Evolutionary conservation across 352 stramenopile genomes (phyloP).

Genomic region (Blastocystis sp.): DNA sequence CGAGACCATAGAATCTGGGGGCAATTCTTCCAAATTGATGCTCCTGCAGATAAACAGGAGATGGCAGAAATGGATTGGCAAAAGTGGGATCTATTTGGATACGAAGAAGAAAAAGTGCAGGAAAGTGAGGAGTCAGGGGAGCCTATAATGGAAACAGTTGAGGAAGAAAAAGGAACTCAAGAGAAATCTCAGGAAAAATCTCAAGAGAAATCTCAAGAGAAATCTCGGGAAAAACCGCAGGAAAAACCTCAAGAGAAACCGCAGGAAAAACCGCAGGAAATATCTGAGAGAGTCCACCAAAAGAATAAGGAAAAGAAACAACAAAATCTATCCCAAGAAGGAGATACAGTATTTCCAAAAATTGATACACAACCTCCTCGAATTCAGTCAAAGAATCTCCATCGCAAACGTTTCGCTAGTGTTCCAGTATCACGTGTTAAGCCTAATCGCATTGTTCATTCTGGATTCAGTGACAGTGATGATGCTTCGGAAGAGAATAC

Average conservation of each 20-base stretch:
- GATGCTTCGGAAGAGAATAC: background rate
- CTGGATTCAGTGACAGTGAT: background rate
- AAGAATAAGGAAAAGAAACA: no score
- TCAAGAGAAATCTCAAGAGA: background rate
- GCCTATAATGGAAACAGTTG: background rate
- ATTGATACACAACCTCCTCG: background rate
- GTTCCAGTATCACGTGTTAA: background rate
- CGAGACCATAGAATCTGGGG: background rate
- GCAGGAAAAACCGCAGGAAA: background rate
- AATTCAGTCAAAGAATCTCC: background rate
- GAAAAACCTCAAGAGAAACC: background rate
- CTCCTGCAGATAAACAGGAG: background rate
- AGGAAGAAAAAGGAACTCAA: background rate
- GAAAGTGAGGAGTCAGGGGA: background rate
- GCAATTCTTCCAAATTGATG: background rate
- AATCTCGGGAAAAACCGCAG: background rate
- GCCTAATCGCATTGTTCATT: background rate
- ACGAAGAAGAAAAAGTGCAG: background rate
- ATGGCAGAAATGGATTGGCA: background rate
- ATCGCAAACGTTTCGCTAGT: background rate
- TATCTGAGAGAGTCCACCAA: no score
- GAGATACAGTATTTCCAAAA: background rate
- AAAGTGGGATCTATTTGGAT: background rate
- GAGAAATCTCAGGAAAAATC: background rate
- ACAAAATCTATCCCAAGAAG: no score